Conservation (phyloP, 352 stramenopile species). For the Saprolegnia diclina region DNA sequence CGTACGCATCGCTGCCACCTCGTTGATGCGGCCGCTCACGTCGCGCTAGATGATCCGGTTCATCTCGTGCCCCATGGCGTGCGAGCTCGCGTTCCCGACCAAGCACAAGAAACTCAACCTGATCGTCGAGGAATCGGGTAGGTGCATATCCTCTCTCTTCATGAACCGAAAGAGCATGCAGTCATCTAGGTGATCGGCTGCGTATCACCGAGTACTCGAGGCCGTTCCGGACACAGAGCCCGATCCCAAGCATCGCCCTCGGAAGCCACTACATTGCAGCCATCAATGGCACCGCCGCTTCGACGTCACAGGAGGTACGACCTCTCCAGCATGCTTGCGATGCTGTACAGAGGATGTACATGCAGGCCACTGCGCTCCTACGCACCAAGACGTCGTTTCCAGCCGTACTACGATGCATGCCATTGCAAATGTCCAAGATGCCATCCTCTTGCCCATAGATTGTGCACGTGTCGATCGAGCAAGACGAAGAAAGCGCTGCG, state of each 20-base stretch:
- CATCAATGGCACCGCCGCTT: constrained; percentile 7
- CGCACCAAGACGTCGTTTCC: neutral
- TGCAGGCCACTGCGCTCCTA: neutral
- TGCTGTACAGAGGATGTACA: neutral
- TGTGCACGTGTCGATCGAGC: neutral
- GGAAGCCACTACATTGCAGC: constrained; percentile 14
- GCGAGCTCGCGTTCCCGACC: neutral
- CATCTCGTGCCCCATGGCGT: neutral
- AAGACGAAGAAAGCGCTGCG: neutral
- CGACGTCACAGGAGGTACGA: neutral
- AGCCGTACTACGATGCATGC: neutral
- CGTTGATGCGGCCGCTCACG: neutral
- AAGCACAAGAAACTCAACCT: constrained; percentile 11
- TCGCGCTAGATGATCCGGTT: neutral
- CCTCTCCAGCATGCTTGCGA: neutral
- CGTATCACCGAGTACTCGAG: constrained; percentile 5
- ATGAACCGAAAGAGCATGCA: neutral
- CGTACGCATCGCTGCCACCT: neutral
- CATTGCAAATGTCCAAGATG: neutral
- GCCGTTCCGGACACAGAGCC: neutral
- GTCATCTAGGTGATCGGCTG: neutral
- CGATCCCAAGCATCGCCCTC: constrained; percentile 7
- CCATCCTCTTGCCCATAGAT: neutral
- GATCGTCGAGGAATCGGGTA: neutral
- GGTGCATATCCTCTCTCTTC: neutral